Conservation (phyloP, 1,284 basidiomycete genomes). For the Lignosus rhinocerotis region DNA sequence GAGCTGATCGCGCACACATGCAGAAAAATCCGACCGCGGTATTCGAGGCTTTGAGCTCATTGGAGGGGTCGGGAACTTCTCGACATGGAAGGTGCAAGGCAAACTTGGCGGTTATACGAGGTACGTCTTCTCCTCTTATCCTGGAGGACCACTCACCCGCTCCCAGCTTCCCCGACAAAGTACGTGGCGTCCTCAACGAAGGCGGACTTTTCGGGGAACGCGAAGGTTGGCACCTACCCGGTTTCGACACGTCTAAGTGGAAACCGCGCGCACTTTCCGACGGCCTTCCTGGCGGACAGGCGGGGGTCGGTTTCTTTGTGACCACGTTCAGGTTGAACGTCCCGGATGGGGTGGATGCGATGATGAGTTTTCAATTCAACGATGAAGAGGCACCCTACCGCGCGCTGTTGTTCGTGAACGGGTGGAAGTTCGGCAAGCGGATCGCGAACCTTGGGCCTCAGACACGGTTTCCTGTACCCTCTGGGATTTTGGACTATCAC, state of each 20-base stretch:
- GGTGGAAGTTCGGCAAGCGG: conserved; percentile 81
- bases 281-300: conserved; percentile 55
- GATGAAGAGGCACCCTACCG: conserved; percentile 50
- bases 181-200: conserved; percentile 73
- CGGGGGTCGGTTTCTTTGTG: conserved; percentile 80
- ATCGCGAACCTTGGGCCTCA: conserved; percentile 52
- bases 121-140: conserved; percentile 38
- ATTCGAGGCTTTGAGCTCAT: conserved; percentile 71
- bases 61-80: conserved; percentile 49
- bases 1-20: background rate
- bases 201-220: conserved; percentile 81
- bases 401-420: conserved; percentile 75
- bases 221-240: conserved; percentile 80
- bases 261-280: conserved; percentile 46
- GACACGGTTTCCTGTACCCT: conserved; percentile 73
- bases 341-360: conserved; percentile 57
- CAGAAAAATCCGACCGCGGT: conserved; percentile 71
- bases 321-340: conserved; percentile 68
- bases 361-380: conserved; percentile 70
- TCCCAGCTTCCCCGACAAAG: conserved; percentile 64
- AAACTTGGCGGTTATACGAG: conserved; percentile 74
- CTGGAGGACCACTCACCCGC: background rate
- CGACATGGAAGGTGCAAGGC: conserved; percentile 79
- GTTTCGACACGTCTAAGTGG: conserved; percentile 68
- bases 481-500: conserved; percentile 71